phyloP scores from a whole-genome alignment of 345 rosid species.

The Lepidium didymum region DNA sequence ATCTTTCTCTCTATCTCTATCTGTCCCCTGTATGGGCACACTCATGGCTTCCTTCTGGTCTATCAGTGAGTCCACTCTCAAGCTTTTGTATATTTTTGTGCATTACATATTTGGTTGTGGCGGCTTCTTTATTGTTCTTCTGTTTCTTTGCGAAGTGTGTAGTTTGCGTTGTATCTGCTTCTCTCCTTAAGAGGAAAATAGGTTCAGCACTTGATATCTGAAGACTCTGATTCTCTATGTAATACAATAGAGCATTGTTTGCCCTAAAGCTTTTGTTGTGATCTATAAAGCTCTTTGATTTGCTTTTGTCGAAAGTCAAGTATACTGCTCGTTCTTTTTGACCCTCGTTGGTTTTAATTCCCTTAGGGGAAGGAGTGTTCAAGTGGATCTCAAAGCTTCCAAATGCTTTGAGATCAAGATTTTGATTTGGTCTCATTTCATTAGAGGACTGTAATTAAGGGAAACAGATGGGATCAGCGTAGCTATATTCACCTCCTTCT shows the following conservation, averaged over 20 bases:
- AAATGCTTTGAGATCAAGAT: background rate
- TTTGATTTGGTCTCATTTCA: background rate
- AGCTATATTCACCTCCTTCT: conserved; percentile 4
- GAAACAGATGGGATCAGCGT: background rate
- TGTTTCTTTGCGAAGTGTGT: conserved; percentile 9
- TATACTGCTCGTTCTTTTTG: background rate
- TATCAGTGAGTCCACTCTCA: conserved; percentile 11
- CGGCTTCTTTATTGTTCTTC: background rate
- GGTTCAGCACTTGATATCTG: background rate
- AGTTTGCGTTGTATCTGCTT: conserved; percentile 9
- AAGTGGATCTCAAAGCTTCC: background rate
- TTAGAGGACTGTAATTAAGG: background rate
- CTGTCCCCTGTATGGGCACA: background rate
- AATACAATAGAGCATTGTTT: background rate
- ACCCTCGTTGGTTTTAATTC: background rate
- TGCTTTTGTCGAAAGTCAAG: background rate
- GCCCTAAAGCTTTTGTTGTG: conserved; percentile 2
- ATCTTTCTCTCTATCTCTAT: background rate
- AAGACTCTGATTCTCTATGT: conserved; percentile 10
- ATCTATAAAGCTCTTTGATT: conserved; percentile 3
- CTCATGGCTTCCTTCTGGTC: conserved; percentile 18
- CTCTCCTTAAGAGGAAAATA: background rate
- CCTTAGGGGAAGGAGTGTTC: background rate
- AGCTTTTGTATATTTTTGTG: conserved; percentile 26
- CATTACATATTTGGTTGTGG: background rate